A percentile compares a stretch with the other conserved stretches of the same genome.
Evolutionary conservation across 1,284 basidiomycete species (phyloP).

Genomic region (Fistulina hepatica): DNA sequence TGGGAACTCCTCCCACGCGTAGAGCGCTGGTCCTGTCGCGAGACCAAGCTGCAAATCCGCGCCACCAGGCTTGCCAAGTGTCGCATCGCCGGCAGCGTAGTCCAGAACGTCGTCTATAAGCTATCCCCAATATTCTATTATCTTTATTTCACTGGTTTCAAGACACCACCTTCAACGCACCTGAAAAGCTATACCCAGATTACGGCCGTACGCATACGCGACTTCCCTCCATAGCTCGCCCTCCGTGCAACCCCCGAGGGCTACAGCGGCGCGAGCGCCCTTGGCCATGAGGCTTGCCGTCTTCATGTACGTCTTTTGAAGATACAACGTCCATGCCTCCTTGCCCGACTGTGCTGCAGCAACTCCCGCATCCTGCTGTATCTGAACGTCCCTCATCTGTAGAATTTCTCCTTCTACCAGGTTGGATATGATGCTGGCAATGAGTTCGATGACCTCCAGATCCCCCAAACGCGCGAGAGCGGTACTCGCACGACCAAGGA

Average conservation of each 20-base stretch:
- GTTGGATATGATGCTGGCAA: constrained; percentile 89
- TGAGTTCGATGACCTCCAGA: constrained; percentile 85
- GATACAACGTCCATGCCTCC: constrained; percentile 74
- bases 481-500: constrained; percentile 86
- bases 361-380: constrained; percentile 21
- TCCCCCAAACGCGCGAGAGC: constrained; percentile 82
- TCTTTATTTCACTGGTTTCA: constrained; percentile 3
- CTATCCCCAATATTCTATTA: constrained; percentile 29
- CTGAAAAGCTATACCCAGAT: constrained; percentile 91
- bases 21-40: constrained; percentile 89
- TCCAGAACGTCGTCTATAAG: constrained; percentile 91
- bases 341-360: constrained; percentile 22
- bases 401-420: constrained; percentile 95
- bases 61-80: constrained; percentile 79
- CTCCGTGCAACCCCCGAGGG: constrained; percentile 79
- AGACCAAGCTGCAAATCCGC: constrained; percentile 83
- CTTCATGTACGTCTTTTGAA: constrained; percentile 94
- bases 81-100: constrained; percentile 56
- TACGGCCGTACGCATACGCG: constrained; percentile 86
- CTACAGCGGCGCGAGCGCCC: constrained; percentile 78
- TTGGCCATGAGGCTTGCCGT: constrained; percentile 96
- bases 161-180: constrained; percentile 33
- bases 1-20: constrained; percentile 86
- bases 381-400: constrained; percentile 56
- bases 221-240: constrained; percentile 84